Percentiles rank a stretch among this genome's conserved stretches.
These are phyloP conservation scores for Hypoxylon lienhwacheense DNA, from an alignment of 495 filamentous ascomycete genomes.

Conservation along the genomic window DNA sequence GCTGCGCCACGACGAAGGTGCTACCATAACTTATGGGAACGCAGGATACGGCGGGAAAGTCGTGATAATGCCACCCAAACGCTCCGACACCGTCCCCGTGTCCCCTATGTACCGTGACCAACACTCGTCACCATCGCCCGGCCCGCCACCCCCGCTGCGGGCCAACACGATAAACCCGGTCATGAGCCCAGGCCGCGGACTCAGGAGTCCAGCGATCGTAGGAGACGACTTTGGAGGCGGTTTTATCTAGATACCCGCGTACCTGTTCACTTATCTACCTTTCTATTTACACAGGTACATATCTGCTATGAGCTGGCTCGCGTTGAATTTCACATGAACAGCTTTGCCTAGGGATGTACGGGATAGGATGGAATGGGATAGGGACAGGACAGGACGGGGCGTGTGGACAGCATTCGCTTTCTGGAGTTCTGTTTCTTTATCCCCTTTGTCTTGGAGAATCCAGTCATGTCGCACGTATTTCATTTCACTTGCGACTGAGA, in stretches of 20 bases:
- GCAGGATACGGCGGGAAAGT: background rate
- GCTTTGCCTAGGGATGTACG: too few relatives aligned
- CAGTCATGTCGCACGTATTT: too few relatives aligned
- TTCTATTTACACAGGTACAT: too few relatives aligned
- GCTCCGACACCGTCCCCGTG: constrained; percentile 28
- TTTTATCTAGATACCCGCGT: constrained; percentile 35
- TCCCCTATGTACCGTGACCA: constrained; percentile 13
- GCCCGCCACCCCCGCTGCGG: constrained; percentile 17
- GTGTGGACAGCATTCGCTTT: too few relatives aligned
- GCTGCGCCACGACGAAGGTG: constrained; percentile 1
- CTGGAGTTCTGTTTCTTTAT: too few relatives aligned
- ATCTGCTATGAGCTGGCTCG: too few relatives aligned
- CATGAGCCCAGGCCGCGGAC: background rate
- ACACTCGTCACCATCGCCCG: constrained; percentile 7
- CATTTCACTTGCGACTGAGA: too few relatives aligned
- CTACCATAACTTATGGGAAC: background rate
- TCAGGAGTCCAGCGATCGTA: constrained; percentile 20
- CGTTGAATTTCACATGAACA: too few relatives aligned
- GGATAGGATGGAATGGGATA: too few relatives aligned
- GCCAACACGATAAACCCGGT: constrained; percentile 14
- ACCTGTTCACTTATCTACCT: too few relatives aligned
- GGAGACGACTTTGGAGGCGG: constrained; percentile 26
- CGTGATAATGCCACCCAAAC: constrained; percentile 6
- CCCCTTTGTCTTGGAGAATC: too few relatives aligned
- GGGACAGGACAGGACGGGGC: too few relatives aligned